These are phyloP conservation scores for Gryganskiella cystojenkinii DNA, from an alignment of 192 early-diverging fungal genomes.

Conservation along the genomic window DNA sequence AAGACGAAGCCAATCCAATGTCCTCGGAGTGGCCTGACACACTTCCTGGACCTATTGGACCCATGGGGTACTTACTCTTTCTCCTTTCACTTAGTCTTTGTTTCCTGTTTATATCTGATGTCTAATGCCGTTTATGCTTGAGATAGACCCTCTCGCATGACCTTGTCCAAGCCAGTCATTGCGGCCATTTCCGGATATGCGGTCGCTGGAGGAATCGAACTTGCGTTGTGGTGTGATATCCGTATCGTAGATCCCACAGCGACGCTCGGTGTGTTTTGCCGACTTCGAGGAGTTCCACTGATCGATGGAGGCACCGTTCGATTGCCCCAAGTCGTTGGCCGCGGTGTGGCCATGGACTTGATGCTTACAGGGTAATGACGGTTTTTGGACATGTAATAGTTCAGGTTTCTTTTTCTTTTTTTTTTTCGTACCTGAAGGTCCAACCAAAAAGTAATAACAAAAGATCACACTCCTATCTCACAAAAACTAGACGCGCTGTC, in stretches of 20 bases:
- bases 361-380: slow-evolving; percentile 55
- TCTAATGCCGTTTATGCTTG: not conserved
- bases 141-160: slow-evolving; percentile 55
- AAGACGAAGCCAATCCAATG: slow-evolving; percentile 49
- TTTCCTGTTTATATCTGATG: not conserved
- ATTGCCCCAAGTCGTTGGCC: slow-evolving; percentile 58
- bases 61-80: slow-evolving; percentile 46
- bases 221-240: slow-evolving; percentile 64
- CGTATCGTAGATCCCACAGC: slow-evolving; percentile 56
- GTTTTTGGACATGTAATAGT: not conserved
- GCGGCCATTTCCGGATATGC: slow-evolving; percentile 63
- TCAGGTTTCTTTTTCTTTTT: not conserved
- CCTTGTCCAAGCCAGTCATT: slow-evolving; percentile 62
- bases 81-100: not conserved
- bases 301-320: slow-evolving; percentile 64
- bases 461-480: not conserved
- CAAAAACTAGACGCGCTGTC: slow-evolving; percentile 48
- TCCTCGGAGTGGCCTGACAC: slow-evolving; percentile 42
- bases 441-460: not conserved
- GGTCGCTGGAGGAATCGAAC: slow-evolving; percentile 64
- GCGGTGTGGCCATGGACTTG: slow-evolving; percentile 60
- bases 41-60: slow-evolving; percentile 54
- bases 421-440: not conserved
- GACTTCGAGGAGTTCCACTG: slow-evolving; percentile 60
- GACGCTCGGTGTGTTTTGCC: slow-evolving; percentile 59